These are phyloP conservation scores for Pinus albicaulis DNA, from an alignment of 75 land plant genomes.

Conservation along the genomic window DNA sequence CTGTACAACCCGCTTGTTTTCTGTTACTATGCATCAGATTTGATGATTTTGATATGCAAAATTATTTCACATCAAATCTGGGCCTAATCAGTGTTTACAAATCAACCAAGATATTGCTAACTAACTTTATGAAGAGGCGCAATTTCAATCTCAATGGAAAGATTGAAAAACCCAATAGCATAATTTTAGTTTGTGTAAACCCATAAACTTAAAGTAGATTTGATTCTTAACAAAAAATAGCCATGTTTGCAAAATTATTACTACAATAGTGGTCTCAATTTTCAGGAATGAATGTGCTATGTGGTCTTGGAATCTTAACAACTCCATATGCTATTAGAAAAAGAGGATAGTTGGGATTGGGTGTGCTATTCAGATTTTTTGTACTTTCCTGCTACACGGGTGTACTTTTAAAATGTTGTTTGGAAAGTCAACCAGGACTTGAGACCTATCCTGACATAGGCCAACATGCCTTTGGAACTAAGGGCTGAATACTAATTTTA, in stretches of 20 bases:
- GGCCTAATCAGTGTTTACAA: no score
- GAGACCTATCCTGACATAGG: constrained; percentile 87
- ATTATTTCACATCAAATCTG: no score
- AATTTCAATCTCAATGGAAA: no score
- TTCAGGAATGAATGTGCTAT: constrained; percentile 78
- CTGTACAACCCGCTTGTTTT: neutral
- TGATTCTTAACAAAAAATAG: neutral
- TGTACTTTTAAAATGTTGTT: constrained; percentile 48
- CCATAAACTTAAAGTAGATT: neutral
- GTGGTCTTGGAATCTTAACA: constrained; percentile 82
- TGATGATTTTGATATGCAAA: no score
- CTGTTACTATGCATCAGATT: neutral
- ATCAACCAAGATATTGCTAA: no score
- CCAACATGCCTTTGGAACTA: no score
- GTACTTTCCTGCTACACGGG: constrained; percentile 77
- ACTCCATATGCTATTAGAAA: constrained; percentile 79
- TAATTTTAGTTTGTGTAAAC: no score
- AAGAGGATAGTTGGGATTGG: constrained; percentile 73
- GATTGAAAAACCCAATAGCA: no score
- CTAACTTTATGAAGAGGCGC: no score
- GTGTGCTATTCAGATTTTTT: constrained; percentile 46
- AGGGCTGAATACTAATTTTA: no score
- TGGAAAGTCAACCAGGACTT: constrained; percentile 62
- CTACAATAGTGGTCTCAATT: no score
- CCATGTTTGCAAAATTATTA: neutral